Percentiles rank a stretch among this genome's conserved stretches.
phyloP scores from a whole-genome alignment of 306 rosid genomes.

The Sophora flavescens region DNA sequence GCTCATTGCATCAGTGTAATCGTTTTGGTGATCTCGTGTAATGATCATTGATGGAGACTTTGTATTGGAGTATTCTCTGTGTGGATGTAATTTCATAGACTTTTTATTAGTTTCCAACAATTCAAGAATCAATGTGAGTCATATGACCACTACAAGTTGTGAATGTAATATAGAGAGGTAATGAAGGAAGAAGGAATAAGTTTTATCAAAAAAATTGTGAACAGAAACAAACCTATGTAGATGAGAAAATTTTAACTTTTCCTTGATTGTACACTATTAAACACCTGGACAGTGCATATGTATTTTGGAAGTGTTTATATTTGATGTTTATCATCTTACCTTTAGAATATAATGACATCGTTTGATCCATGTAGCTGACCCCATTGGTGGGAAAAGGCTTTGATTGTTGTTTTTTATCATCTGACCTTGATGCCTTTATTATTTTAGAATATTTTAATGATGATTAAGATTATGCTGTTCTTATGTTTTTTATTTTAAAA shows the following conservation, averaged over 20 bases:
- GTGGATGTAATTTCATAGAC: constrained; percentile 1
- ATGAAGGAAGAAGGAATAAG: neutral
- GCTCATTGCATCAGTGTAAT: constrained; percentile 1
- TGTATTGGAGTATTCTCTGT: constrained; percentile 11
- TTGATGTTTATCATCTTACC: no score
- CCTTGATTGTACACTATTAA: neutral
- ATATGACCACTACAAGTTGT: neutral
- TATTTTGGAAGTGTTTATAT: neutral
- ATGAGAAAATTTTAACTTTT: neutral
- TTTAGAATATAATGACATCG: neutral
- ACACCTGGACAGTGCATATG: no score
- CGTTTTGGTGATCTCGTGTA: neutral
- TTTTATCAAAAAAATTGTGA: neutral
- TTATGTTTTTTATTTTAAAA: constrained; percentile 6
- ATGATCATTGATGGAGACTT: neutral
- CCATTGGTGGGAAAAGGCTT: neutral
- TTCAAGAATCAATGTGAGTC: neutral
- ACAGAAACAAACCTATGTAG: neutral
- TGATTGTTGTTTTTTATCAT: neutral
- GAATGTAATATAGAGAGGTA: neutral
- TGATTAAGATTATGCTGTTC: constrained; percentile 10
- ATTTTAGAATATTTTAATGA: neutral
- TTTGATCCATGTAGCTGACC: neutral
- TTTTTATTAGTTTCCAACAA: no score
- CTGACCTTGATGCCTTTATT: neutral